Evolutionary conservation across 768 basidiomycete genomes (phyloP).

Genomic region (Phallus indusiatus): DNA sequence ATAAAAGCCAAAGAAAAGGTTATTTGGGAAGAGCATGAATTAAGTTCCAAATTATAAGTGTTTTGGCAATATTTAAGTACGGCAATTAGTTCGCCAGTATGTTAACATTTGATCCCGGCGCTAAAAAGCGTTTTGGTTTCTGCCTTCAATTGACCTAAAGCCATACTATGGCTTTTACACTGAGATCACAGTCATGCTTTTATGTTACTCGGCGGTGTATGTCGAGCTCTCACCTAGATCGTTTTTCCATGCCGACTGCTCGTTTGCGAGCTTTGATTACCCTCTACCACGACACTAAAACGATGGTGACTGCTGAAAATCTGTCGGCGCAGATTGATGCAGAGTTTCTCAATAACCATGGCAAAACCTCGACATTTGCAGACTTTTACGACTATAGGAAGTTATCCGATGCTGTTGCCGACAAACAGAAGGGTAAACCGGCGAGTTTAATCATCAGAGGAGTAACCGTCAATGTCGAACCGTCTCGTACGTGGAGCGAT

Average conservation of each 20-base stretch:
- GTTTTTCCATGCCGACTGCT: slow-evolving; percentile 36
- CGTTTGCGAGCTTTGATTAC: slow-evolving; percentile 64
- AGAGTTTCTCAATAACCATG: slow-evolving; percentile 33
- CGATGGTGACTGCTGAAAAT: slow-evolving; percentile 63
- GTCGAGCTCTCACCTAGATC: not conserved
- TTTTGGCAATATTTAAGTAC: not conserved
- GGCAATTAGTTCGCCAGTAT: not conserved
- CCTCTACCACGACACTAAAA: slow-evolving; percentile 67
- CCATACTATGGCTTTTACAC: not conserved
- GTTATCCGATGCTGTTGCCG: not conserved
- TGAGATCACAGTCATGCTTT: not conserved
- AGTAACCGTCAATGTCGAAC: not conserved
- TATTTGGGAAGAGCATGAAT: slow-evolving; percentile 47
- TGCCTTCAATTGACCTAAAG: not conserved
- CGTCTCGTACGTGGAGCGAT: slow-evolving; percentile 2
- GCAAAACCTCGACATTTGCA: not conserved
- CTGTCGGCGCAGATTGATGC: slow-evolving; percentile 55
- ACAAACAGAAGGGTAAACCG: not conserved
- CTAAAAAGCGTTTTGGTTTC: not conserved
- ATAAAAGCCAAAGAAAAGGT: slow-evolving; percentile 51
- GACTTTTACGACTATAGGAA: not conserved
- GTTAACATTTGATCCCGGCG: not conserved
- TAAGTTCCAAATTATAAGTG: slow-evolving; percentile 17
- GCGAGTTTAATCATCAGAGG: not conserved
- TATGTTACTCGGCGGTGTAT: not conserved